Conservation (phyloP, 768 basidiomycete genomes). For the Lactarius akahatsu region DNA sequence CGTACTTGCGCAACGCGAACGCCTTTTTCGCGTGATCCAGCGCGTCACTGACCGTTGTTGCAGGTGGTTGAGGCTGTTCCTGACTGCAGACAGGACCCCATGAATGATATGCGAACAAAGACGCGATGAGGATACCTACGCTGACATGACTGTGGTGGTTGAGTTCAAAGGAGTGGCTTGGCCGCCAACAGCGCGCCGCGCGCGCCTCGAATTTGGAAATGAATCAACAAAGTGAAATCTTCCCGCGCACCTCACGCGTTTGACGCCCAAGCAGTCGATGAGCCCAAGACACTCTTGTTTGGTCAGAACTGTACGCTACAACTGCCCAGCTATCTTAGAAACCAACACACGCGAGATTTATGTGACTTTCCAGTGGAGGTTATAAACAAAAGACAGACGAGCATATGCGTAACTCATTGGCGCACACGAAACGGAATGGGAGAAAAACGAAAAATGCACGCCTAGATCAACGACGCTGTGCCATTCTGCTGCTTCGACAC, state of each 20-base stretch:
- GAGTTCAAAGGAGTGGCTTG: background rate
- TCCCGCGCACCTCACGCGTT: conserved; percentile 3
- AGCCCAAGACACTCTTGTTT: no score
- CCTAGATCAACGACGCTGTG: conserved; percentile 51
- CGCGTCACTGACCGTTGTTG: conserved; percentile 50
- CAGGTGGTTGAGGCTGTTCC: conserved; percentile 11
- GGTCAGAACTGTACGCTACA: background rate
- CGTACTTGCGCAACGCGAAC: conserved; percentile 82
- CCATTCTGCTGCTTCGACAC: conserved; percentile 39
- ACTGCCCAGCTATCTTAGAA: background rate
- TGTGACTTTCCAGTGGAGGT: background rate
- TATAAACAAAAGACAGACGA: background rate
- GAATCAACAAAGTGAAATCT: conserved; percentile 11
- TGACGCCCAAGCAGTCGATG: background rate
- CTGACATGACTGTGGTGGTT: conserved; percentile 13
- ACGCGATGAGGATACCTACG: conserved; percentile 17
- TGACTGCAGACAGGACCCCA: background rate
- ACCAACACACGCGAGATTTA: no score
- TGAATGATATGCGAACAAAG: background rate
- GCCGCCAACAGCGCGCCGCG: background rate
- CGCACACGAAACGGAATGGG: background rate
- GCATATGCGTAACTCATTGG: background rate
- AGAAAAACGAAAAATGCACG: background rate
- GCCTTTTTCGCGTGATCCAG: conserved; percentile 85
- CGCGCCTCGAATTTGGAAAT: background rate